These are phyloP conservation scores for Jatropha curcas DNA, from an alignment of 345 rosid species.

Conservation along the genomic window DNA sequence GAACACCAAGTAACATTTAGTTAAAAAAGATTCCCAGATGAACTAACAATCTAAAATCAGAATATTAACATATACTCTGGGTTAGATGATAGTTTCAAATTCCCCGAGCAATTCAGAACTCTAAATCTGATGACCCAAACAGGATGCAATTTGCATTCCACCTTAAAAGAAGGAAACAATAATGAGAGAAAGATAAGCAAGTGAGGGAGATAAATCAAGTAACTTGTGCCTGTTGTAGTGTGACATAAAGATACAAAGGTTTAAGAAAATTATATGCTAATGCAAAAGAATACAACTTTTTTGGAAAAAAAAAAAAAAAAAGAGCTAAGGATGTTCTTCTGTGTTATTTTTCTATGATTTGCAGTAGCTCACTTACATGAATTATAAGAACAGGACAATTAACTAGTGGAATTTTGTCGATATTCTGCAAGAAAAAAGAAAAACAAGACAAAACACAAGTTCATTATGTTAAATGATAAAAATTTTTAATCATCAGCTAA, in stretches of 20 bases:
- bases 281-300: background rate
- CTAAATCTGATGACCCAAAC: background rate
- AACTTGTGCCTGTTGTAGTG: background rate
- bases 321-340: background rate
- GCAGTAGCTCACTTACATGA: slow-evolving; percentile 62
- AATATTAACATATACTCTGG: background rate
- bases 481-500: background rate
- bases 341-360: background rate
- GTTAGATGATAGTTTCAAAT: background rate
- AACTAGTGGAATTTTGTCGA: slow-evolving; percentile 83
- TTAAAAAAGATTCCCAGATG: background rate
- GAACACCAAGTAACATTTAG: background rate
- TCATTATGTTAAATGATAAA: background rate
- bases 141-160: background rate
- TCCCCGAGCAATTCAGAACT: background rate
- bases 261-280: background rate
- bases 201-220: slow-evolving; percentile 4
- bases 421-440: slow-evolving; percentile 50
- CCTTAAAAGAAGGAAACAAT: background rate
- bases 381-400: slow-evolving; percentile 88
- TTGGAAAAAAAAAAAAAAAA: background rate
- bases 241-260: background rate
- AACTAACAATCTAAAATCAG: background rate
- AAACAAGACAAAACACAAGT: slow-evolving; percentile 10
- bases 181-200: background rate